A percentile compares a stretch with the other conserved stretches of the same genome.
phyloP scores from a whole-genome alignment of 148 eudicot species.

The Chenopodium album region DNA sequence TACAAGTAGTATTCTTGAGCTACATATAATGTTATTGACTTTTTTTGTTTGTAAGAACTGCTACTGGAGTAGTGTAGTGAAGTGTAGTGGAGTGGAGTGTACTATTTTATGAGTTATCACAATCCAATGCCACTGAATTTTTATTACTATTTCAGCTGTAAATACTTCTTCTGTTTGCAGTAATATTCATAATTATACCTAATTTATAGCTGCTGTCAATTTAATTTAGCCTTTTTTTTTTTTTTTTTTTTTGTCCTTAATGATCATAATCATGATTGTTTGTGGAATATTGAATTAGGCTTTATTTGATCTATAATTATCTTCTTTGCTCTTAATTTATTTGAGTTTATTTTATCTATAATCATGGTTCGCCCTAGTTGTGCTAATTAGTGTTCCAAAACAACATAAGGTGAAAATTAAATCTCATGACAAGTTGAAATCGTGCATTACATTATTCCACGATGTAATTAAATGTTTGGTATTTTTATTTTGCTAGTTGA shows the following conservation, averaged over 20 bases:
- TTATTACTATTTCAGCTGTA: background rate
- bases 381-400: no score
- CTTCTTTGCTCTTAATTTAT: no score
- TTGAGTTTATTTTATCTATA: no score
- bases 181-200: background rate
- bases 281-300: background rate
- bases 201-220: background rate
- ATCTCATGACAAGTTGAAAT: no score
- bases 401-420: no score
- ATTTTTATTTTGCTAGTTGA: no score
- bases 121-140: constrained; percentile 13
- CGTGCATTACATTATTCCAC: no score
- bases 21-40: background rate
- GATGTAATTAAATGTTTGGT: no score
- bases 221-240: background rate
- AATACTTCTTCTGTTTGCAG: background rate
- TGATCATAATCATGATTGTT: background rate
- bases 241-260: no score
- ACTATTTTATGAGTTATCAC: constrained; percentile 24
- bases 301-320: no score
- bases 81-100: background rate
- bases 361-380: no score
- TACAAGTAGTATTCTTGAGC: background rate
- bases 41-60: background rate
- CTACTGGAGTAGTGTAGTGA: background rate